Conservation (phyloP, 2,329 filamentous ascomycete genomes). For the Colletotrichum godetiae region DNA sequence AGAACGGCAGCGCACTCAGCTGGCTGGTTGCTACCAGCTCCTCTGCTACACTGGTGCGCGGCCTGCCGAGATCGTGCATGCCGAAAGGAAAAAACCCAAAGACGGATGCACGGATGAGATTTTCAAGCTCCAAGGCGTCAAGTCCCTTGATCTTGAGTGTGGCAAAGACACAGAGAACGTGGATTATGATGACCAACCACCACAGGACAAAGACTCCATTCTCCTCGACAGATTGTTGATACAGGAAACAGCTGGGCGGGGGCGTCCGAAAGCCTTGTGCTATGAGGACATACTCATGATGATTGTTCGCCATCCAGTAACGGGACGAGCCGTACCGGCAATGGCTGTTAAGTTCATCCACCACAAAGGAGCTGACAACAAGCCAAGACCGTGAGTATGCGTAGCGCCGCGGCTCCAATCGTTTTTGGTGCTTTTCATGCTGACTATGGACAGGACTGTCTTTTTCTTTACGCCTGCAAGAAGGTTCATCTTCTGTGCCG, state of each 20-base stretch:
- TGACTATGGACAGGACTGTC: slow-evolving; percentile 39
- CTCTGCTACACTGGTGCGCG: slow-evolving; percentile 43
- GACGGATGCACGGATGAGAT: slow-evolving; percentile 41
- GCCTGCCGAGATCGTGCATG: slow-evolving; percentile 44
- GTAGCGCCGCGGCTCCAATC: background rate
- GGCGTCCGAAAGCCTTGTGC: slow-evolving; percentile 42
- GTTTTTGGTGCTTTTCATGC: background rate
- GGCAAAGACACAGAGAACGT: slow-evolving; percentile 14
- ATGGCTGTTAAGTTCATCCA: slow-evolving; percentile 46
- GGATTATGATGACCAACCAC: slow-evolving; percentile 16
- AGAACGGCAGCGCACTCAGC: slow-evolving; percentile 40
- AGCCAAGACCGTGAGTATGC: slow-evolving; percentile 42
- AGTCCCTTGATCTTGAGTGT: slow-evolving; percentile 1
- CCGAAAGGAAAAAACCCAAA: slow-evolving; percentile 41
- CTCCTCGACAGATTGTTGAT: slow-evolving; percentile 39
- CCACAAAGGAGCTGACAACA: slow-evolving; percentile 44
- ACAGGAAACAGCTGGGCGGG: slow-evolving; percentile 37
- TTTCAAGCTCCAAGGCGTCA: slow-evolving; percentile 40
- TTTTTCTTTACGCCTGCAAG: slow-evolving; percentile 30
- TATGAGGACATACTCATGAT: slow-evolving; percentile 47
- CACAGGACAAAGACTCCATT: slow-evolving; percentile 38
- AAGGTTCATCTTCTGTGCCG: background rate
- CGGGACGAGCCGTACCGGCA: slow-evolving; percentile 35
- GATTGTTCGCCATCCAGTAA: slow-evolving; percentile 41
- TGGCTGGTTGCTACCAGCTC: slow-evolving; percentile 42